phyloP scores from a whole-genome alignment of 2,329 filamentous ascomycete species.

The Neopestalotiopsis sp. region DNA sequence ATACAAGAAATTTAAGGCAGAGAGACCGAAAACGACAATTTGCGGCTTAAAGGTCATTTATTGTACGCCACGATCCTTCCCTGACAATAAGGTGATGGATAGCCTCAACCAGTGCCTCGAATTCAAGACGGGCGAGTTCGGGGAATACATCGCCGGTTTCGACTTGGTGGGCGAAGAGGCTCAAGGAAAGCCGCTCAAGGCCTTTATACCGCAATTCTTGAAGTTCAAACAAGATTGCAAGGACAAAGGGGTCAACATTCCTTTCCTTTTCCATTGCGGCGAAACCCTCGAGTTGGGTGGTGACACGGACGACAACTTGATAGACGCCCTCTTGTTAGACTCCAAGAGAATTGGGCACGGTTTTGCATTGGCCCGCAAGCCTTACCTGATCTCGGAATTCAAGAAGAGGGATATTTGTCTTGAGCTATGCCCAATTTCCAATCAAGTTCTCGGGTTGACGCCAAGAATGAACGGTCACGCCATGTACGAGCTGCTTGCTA shows the following conservation, averaged over 20 bases:
- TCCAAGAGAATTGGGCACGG: conserved; percentile 77
- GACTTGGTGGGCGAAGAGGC: conserved; percentile 67
- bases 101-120: conserved; percentile 60
- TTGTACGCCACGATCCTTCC: conserved; percentile 63
- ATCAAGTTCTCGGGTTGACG: conserved; percentile 75
- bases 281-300: conserved; percentile 73
- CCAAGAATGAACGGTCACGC: conserved; percentile 69
- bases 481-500: conserved; percentile 72
- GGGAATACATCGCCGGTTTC: conserved; percentile 62
- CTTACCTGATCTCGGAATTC: conserved; percentile 69
- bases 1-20: conserved; percentile 45
- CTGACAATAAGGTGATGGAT: conserved; percentile 46
- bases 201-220: conserved; percentile 54
- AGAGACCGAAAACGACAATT: not conserved
- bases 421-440: conserved; percentile 80
- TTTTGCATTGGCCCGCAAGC: conserved; percentile 72
- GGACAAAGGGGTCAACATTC: conserved; percentile 58
- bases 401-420: conserved; percentile 68
- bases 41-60: conserved; percentile 64
- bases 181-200: conserved; percentile 55
- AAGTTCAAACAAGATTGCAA: conserved; percentile 54
- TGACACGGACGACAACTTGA: conserved; percentile 70
- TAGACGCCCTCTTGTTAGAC: conserved; percentile 69
- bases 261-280: conserved; percentile 79
- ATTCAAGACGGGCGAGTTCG: conserved; percentile 53